phyloP scores from a whole-genome alignment of 148 eudicot genomes.

The Vaccinium myrtillus region DNA sequence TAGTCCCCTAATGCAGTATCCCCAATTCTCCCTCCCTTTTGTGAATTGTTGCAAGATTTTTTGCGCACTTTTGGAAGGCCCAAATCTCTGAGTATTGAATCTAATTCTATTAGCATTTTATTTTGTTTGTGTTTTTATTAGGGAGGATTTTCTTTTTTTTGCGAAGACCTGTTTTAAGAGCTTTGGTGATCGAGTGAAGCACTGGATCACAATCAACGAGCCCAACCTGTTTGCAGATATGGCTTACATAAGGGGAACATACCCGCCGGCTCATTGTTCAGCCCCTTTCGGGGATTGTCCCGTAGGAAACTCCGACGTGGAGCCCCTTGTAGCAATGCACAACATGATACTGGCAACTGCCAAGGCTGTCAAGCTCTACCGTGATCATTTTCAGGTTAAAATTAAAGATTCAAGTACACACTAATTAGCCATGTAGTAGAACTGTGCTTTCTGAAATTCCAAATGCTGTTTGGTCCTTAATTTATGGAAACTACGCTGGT shows the following conservation, averaged over 20 bases:
- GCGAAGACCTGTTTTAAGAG: constrained; percentile 63
- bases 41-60: background rate
- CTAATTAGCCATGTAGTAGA: background rate
- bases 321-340: constrained; percentile 63
- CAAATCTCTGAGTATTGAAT: background rate
- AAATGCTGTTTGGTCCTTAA: background rate
- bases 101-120: background rate
- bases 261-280: constrained; percentile 79
- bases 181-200: constrained; percentile 76
- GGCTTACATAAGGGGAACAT: constrained; percentile 42
- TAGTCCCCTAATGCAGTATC: constrained; percentile 70
- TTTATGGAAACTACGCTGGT: background rate
- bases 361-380: constrained; percentile 59
- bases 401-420: background rate
- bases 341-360: constrained; percentile 72
- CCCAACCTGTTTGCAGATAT: constrained; percentile 50
- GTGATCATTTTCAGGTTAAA: constrained; percentile 43
- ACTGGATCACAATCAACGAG: constrained; percentile 84
- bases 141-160: constrained; percentile 65
- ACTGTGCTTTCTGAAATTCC: background rate
- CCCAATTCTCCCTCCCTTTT: constrained; percentile 6
- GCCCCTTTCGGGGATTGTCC: constrained; percentile 50
- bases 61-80: background rate
- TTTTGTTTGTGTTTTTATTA: constrained; percentile 13
- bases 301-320: constrained; percentile 59